Base-by-base conservation (phyloP, 441 rosid species). In the Jatropha multifida region DNA sequence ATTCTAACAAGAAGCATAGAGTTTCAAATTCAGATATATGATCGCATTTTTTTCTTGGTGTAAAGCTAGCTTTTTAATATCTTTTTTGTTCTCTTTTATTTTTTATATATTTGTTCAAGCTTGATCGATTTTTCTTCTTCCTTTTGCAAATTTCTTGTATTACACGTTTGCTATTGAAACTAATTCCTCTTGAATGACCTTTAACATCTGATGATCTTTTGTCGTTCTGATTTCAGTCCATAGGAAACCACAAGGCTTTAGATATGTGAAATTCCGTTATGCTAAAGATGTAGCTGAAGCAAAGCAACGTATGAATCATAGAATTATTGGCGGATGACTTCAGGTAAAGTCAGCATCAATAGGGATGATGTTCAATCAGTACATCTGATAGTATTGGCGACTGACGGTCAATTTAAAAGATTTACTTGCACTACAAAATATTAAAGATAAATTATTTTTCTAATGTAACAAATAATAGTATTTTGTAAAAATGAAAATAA, bases 271-370 rank as follows among this genome's bases (percentile, higher is more conserved):
- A 91, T 94, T 80, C 42, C 90, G 91, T 14, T 86, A 90, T 78
- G 90, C 89, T 76, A 97, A 94, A 83, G 97, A 94, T 87, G 98
- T 97, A 4, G 91, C 97, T 72, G 93, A 90, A 84, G 98, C 98
- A 4, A 89, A 89, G 86, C 87, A 90, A 78, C 84, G 89, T 8
- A 87, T 94, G 96, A 84, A 94, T 76, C 91, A 89, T 79, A 81
- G 88, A 78, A 80, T 88, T 73, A 89, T 94, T 79, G 97, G 98
- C 77, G 97, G 98, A 41, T 93, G 97, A 23, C 23, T 23, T 23
- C 23, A 23, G 23, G 23, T 23, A 23, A 23, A 23, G 23, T 23
- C 23, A 23, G 23, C 23, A 23, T 23, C 23, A 23, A 23, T 23
- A 23, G n/a, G 98, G 92, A 84, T 76, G 89, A 87, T 80, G 91